Conservation (phyloP, 805 yeast species). For the Ogataea neopini region DNA sequence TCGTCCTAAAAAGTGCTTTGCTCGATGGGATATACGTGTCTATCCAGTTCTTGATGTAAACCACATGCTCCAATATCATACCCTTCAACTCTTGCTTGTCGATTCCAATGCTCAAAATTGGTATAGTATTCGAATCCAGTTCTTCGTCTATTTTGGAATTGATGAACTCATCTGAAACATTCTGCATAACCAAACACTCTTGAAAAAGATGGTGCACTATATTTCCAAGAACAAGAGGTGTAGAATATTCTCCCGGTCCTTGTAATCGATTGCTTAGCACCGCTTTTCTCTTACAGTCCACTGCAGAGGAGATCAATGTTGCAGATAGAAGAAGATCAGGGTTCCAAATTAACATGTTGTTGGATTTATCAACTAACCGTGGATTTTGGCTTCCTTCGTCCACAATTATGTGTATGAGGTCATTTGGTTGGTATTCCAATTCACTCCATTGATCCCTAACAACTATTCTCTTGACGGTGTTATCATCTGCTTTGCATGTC, state of each 20-base stretch:
- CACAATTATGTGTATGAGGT: conserved; percentile 63
- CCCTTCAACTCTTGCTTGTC: conserved; percentile 44
- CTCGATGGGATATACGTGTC: conserved; percentile 38
- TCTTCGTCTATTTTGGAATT: conserved; percentile 32
- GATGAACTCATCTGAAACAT: conserved; percentile 43
- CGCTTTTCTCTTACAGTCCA: conserved; percentile 71
- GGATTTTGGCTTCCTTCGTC: conserved; percentile 33
- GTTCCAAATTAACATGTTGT: conserved; percentile 70
- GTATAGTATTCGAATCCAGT: conserved; percentile 31
- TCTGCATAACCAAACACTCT: conserved; percentile 44
- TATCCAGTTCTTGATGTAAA: conserved; percentile 56
- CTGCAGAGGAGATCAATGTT: conserved; percentile 75
- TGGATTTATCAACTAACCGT: conserved; percentile 51
- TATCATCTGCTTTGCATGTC: conserved; percentile 46
- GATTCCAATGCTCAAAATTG: conserved; percentile 57
- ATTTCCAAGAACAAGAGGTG: conserved; percentile 77
- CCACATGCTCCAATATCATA: conserved; percentile 48
- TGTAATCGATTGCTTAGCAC: conserved; percentile 57
- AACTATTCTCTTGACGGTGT: conserved; percentile 41
- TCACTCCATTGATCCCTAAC: conserved; percentile 63
- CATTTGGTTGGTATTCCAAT: conserved; percentile 49
- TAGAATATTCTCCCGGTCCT: conserved; percentile 61
- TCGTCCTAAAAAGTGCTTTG: conserved; percentile 12
- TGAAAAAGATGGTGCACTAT: conserved; percentile 80
- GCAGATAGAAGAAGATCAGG: conserved; percentile 86